Base-by-base conservation (phyloP, 805 yeast species). In the Phaffomyces antillensis region DNA sequence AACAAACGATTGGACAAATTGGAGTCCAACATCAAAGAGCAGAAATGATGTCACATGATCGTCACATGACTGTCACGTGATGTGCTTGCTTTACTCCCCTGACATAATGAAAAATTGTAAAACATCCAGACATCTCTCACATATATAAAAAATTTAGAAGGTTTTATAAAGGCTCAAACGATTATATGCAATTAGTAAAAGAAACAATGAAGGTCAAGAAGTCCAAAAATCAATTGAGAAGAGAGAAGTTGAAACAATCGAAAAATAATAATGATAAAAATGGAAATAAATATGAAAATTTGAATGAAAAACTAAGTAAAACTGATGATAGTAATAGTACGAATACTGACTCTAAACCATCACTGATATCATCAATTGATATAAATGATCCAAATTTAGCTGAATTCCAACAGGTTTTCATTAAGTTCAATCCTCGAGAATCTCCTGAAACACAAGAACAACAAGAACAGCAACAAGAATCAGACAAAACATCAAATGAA, bases 181-280 rank as follows among this genome's bases (percentile, higher is more conserved):
- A 7, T 20, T 12, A 5, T n/a, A 11, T n/a, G 17, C n/a, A n/a
- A 4, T 7, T 13, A 3, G 9, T 12, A 6, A 7, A 20, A 20
- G 23, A 20, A 20, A 20, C 17, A 31, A 44, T 44, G 47, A 47
- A 37, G 40, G 37, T 11, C 18, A 52, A 55, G 43, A 65, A 65
- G 57, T 46, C 67, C 8, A 67, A 66, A 54, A 67, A 67, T 41
- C 69, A 65, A 47, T 49, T 65, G 39, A 63, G 70, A 28, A 55
- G 71, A 30, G 63, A 58, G 41, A 51, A 56, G 30, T 48, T 39
- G 44, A 51, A 52, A 42, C 51, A 51, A 23, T 47, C 54, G 24
- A 62, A 35, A 18, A 33, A 33, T 9, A 10, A 5, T 17, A 23
- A 17, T 2, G 23, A 16, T 4, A 10, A 16, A 4, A 17, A 17